Evolutionary conservation across 352 stramenopile genomes (phyloP).

Genomic region (Phytophthora ramorum): DNA sequence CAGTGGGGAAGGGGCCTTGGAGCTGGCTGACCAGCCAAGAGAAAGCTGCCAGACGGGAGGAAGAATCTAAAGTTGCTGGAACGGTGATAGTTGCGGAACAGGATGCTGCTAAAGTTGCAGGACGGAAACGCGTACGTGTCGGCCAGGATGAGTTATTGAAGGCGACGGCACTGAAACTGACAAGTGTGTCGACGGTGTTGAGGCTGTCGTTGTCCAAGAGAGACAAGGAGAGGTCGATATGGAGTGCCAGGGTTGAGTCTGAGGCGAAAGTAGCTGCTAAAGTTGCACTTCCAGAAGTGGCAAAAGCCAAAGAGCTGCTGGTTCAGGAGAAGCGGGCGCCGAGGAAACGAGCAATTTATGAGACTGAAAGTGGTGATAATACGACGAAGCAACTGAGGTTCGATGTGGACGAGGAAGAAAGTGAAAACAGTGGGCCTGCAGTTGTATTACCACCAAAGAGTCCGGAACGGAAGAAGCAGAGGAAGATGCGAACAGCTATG

Average conservation of each 20-base stretch:
- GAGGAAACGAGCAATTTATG: background rate
- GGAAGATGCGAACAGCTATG: conserved; percentile 15
- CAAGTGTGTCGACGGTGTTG: background rate
- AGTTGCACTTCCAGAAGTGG: background rate
- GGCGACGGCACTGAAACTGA: background rate
- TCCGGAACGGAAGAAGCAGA: conserved; percentile 18
- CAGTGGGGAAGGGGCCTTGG: conserved; percentile 7
- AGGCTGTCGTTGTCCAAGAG: conserved; percentile 9
- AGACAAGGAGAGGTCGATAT: conserved; percentile 1
- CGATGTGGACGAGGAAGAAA: conserved; percentile 4
- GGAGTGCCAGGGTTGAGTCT: background rate
- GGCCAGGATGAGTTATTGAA: conserved; percentile 1
- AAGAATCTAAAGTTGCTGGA: conserved; percentile 8
- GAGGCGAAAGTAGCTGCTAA: conserved; percentile 6
- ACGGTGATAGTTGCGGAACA: background rate
- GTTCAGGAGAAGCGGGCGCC: background rate
- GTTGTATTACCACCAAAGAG: conserved; percentile 19
- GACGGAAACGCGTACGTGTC: background rate
- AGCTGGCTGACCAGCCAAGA: conserved; percentile 5
- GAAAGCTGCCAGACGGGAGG: background rate
- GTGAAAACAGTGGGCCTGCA: background rate
- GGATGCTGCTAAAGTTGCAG: conserved; percentile 1
- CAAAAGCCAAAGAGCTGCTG: background rate
- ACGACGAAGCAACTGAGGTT: conserved; percentile 8
- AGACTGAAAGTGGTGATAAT: conserved; percentile 1